Conservation (phyloP, 208 protist genomes). For the Entamoeba moshkovskii region DNA sequence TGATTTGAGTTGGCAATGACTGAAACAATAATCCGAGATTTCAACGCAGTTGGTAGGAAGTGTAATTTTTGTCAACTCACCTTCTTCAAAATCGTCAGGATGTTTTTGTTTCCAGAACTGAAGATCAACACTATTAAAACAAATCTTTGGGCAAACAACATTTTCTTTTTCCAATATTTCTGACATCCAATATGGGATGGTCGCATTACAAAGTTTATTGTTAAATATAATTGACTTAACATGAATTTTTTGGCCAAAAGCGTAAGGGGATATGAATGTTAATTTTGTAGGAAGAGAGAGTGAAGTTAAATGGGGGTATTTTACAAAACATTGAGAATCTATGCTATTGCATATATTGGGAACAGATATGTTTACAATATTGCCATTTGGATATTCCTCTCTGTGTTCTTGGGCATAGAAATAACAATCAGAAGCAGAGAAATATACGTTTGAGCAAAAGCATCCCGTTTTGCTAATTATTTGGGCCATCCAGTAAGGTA, state of each 20-base stretch:
- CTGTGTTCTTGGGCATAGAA: background rate
- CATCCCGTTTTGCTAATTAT: background rate
- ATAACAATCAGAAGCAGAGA: background rate
- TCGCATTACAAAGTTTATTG: background rate
- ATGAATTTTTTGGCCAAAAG: background rate
- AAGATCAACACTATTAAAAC: background rate
- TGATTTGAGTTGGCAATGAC: background rate
- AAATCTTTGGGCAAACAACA: background rate
- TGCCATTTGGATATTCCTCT: background rate
- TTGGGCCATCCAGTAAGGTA: background rate
- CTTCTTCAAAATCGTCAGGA: background rate
- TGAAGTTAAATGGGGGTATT: background rate
- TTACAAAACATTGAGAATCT: background rate
- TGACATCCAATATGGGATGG: background rate
- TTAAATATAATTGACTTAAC: background rate
- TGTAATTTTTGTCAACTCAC: background rate
- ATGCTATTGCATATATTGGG: background rate
- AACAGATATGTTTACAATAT: background rate
- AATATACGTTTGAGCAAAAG: background rate
- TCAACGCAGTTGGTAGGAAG: background rate
- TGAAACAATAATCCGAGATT: background rate
- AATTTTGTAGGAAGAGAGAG: background rate
- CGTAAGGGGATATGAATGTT: background rate
- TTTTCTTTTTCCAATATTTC: background rate
- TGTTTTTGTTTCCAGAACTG: background rate